Conservation (phyloP, 2,329 filamentous ascomycete genomes). For the Incumbomyces lentus region DNA sequence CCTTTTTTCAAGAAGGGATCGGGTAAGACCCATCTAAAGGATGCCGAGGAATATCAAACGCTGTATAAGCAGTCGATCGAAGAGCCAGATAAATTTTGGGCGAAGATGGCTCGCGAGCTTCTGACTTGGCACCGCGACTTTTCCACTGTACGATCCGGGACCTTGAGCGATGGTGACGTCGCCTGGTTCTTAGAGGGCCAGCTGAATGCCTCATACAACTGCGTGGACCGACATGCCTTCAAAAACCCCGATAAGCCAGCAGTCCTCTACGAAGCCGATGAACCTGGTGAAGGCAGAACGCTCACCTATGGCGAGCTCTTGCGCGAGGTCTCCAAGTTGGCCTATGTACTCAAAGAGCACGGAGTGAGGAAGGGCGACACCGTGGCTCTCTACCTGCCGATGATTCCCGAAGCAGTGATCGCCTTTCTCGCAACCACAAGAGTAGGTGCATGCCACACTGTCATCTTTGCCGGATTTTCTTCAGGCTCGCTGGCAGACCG, state of each 20-base stretch:
- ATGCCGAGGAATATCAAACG: conserved; percentile 52
- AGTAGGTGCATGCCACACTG: conserved; percentile 92
- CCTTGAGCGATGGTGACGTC: conserved; percentile 67
- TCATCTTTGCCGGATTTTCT: conserved; percentile 96
- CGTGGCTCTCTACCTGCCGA: conserved; percentile 92
- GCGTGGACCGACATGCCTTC: conserved; percentile 91
- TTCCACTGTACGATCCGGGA: conserved; percentile 72
- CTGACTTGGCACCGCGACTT: conserved; percentile 88
- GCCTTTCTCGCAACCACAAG: conserved; percentile 83
- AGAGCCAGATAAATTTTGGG: conserved; percentile 86
- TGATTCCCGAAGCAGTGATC: conserved; percentile 93
- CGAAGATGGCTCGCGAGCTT: conserved; percentile 70
- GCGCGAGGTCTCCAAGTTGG: conserved; percentile 76
- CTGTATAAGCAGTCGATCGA: conserved; percentile 77
- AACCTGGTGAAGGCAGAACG: conserved; percentile 72
- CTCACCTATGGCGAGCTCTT: conserved; percentile 91
- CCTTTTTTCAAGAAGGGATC: conserved; percentile 51
- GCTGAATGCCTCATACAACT: conserved; percentile 95
- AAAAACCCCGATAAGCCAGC: conserved; percentile 86
- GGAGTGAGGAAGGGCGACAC: conserved; percentile 96
- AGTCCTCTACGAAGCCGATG: conserved; percentile 98
- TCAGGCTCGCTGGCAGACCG: conserved; percentile 92
- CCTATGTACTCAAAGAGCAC: conserved; percentile 85
- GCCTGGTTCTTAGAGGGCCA: conserved; percentile 93
- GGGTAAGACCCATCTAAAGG: conserved; percentile 48